These are phyloP conservation scores for Anastatica hierochuntica DNA, from an alignment of 345 rosid genomes.

Conservation along the genomic window DNA sequence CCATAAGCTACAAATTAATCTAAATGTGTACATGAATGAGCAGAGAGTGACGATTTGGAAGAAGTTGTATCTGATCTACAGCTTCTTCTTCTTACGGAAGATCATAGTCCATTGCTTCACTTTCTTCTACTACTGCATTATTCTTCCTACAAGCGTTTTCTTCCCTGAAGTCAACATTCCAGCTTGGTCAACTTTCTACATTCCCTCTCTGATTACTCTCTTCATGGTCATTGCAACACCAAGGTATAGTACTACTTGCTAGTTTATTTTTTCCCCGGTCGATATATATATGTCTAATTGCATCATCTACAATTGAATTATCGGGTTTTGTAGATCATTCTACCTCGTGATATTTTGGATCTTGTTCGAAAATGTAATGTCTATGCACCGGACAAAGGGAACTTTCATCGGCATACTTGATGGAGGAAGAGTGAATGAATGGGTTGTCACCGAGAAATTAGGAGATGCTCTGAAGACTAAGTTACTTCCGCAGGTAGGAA, in stretches of 20 bases:
- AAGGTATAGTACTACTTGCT: neutral
- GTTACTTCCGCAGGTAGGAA: conserved; percentile 29
- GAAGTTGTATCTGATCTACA: conserved; percentile 29
- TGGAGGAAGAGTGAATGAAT: conserved; percentile 80
- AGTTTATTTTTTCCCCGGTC: too few relatives aligned
- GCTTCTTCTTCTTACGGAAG: conserved; percentile 28
- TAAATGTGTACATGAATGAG: too few relatives aligned
- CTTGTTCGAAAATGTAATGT: conserved; percentile 54
- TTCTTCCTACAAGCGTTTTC: conserved; percentile 26
- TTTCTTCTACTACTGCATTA: conserved; percentile 24
- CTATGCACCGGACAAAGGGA: conserved; percentile 56
- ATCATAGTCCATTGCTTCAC: conserved; percentile 28
- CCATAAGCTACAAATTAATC: too few relatives aligned
- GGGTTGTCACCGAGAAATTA: conserved; percentile 88
- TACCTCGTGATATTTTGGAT: conserved; percentile 45
- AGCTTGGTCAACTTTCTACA: conserved; percentile 22
- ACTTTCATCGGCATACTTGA: conserved; percentile 70
- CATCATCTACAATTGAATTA: neutral
- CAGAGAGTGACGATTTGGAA: conserved; percentile 32
- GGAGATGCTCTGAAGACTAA: conserved; percentile 62
- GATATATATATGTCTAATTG: too few relatives aligned
- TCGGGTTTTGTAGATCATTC: conserved; percentile 49
- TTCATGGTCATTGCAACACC: conserved; percentile 29
- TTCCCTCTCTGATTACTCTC: conserved; percentile 25
- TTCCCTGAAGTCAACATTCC: conserved; percentile 24